These are phyloP conservation scores for Lactarius pseudohatsudake DNA, from an alignment of 768 basidiomycete genomes.

Conservation along the genomic window DNA sequence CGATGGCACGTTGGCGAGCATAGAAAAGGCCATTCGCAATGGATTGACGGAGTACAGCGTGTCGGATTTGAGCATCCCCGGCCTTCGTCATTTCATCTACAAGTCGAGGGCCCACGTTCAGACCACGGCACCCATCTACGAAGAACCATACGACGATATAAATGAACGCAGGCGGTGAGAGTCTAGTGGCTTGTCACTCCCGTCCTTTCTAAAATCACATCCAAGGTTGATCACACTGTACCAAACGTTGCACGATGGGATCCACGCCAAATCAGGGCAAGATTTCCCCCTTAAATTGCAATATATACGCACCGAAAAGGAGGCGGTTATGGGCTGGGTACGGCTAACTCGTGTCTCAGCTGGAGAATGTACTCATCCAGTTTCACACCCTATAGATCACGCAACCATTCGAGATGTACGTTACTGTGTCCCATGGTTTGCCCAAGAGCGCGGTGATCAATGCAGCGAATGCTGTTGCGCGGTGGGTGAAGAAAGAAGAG, in stretches of 20 bases:
- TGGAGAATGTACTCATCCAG: not conserved
- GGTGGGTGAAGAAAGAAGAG: conserved; percentile 93
- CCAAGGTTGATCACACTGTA: conserved; percentile 81
- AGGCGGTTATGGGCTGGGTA: conserved; percentile 95
- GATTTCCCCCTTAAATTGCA: conserved; percentile 80
- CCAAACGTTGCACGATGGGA: conserved; percentile 81
- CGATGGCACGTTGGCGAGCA: conserved; percentile 55
- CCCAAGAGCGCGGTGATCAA: conserved; percentile 87
- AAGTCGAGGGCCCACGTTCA: conserved; percentile 90
- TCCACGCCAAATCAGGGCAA: conserved; percentile 89
- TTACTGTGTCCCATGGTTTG: conserved; percentile 74
- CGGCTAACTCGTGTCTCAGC: conserved; percentile 33
- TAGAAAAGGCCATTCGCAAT: conserved; percentile 48
- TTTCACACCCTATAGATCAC: conserved; percentile 61
- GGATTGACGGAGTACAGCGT: conserved; percentile 63
- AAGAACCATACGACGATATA: conserved; percentile 73
- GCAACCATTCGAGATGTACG: conserved; percentile 89
- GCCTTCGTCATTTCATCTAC: conserved; percentile 92
- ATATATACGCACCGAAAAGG: conserved; percentile 80
- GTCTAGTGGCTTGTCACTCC: not conserved
- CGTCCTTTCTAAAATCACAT: conserved; percentile 20
- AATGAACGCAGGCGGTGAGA: conserved; percentile 61
- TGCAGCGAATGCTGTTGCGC: conserved; percentile 84
- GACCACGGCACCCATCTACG: conserved; percentile 80
- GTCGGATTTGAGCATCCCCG: conserved; percentile 81